phyloP scores from a whole-genome alignment of 257 asterid genomes.

The Solanum pinnatisectum region DNA sequence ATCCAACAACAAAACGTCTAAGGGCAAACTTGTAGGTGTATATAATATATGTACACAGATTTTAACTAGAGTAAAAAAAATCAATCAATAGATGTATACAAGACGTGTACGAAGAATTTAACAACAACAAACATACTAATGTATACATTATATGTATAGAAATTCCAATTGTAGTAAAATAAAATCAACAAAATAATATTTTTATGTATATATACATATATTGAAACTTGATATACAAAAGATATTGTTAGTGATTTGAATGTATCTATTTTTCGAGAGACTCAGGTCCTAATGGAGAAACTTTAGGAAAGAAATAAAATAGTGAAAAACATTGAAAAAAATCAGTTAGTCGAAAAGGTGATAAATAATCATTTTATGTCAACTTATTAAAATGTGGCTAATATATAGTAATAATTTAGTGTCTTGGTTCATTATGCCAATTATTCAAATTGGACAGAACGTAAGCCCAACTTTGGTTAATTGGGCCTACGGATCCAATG shows the following conservation, averaged over 20 bases:
- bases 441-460: not conserved
- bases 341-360: not conserved
- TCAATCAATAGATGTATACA: not conserved
- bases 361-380: not conserved
- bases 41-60: not conserved
- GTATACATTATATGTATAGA: not conserved
- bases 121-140: not conserved
- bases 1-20: not conserved
- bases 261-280: not conserved
- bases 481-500: not conserved
- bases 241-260: not conserved
- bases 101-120: no score
- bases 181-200: not conserved
- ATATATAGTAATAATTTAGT: not conserved
- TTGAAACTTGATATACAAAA: not conserved
- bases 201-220: not conserved
- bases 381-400: not conserved
- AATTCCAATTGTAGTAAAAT: not conserved
- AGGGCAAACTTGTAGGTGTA: not conserved
- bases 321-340: not conserved
- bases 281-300: not conserved
- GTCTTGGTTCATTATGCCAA: not conserved
- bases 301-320: not conserved
- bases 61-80: not conserved
- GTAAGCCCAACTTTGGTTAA: not conserved